Evolutionary conservation across 2,329 filamentous ascomycete species (phyloP), one percentile per base, ranked within the genome.

Genomic region (Sporothrix inflata): DNA sequence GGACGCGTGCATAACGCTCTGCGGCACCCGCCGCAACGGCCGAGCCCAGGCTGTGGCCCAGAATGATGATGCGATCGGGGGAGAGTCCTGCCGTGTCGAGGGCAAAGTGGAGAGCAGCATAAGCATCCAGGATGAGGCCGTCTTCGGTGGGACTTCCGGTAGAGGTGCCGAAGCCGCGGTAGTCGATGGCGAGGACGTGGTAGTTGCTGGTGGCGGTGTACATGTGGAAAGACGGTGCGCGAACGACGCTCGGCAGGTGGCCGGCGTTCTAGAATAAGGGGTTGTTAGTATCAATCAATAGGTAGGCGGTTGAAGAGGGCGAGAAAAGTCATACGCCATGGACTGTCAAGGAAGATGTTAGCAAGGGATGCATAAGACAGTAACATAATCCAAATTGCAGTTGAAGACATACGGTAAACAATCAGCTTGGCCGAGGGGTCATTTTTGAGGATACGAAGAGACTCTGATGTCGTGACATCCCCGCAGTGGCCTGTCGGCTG

Each of bases 1-100:
- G 82, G 4, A 65, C 60, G 68, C 84, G 78, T 2, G 88, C 86
- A 77, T 92, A 94, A 71, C 89, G 86, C 77, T 97, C 90, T 1
- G 89, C 90, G 0, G 93, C 89, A 2, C 89, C 94, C 61, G 90
- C 87, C 6, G 91, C 89, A 1, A 98, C 92, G 0, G 93, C 94
- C 0, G 95, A 97, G 30, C 95, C 95, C 0, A 98, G 86, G 77
- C 92, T 96, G 77, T 98, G 94, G 21, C 94, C 95, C 3, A 97
- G 83, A 38, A 98, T 84, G 3, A 95, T 89, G 74, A 97, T 96
- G 34, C 90, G 90, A 51, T 87, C 86, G 0, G 93, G 83, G 0
- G 92, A 85, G 21, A 98, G 85, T 0, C 87, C 83, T 16, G 90
- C 88, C 1, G 86, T 83, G 24, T 88, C 82, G 49, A 94, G 85